A percentile compares a stretch with the other conserved stretches of the same genome.
phyloP scores from a whole-genome alignment of 805 yeast genomes.

The Candida krabiensis region DNA sequence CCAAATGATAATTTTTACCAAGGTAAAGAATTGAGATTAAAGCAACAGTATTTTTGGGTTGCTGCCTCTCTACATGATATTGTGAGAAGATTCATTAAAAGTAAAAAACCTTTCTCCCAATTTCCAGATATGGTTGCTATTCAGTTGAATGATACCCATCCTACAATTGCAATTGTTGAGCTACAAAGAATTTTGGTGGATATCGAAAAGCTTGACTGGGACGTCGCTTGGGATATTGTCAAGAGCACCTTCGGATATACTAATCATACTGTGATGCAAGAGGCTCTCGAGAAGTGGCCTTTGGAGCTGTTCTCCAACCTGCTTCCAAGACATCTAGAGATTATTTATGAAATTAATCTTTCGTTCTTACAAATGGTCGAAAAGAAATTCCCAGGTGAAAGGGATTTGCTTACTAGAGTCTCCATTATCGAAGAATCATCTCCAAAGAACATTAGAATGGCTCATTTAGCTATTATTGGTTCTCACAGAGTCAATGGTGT shows the following conservation, averaged over 20 bases:
- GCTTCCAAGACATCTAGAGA: slow-evolving; percentile 89
- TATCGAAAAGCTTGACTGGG: slow-evolving; percentile 79
- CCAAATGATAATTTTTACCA: slow-evolving; percentile 92
- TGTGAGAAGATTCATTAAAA: slow-evolving; percentile 83
- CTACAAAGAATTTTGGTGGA: slow-evolving; percentile 84
- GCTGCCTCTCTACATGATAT: slow-evolving; percentile 91
- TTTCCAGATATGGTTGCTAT: slow-evolving; percentile 86
- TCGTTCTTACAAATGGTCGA: slow-evolving; percentile 76
- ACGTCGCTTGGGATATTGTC: slow-evolving; percentile 82
- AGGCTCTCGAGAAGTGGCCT: slow-evolving; percentile 96
- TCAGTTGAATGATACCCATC: slow-evolving; percentile 94
- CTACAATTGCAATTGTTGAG: slow-evolving; percentile 88
- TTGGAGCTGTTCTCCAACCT: slow-evolving; percentile 73
- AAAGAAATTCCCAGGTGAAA: slow-evolving; percentile 71
- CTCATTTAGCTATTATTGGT: slow-evolving; percentile 85
- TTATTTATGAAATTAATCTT: slow-evolving; percentile 82
- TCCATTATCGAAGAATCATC: slow-evolving; percentile 81
- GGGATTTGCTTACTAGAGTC: slow-evolving; percentile 63
- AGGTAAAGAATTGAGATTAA: slow-evolving; percentile 89
- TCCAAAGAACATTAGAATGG: slow-evolving; percentile 90
- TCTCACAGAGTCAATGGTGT: slow-evolving; percentile 95
- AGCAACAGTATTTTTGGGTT: slow-evolving; percentile 97
- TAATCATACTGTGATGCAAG: slow-evolving; percentile 92
- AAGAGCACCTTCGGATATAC: slow-evolving; percentile 85
- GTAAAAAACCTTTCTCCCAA: slow-evolving; percentile 72